Evolutionary conservation across 768 basidiomycete species (phyloP).

Genomic region (Suillus subalutaceus): DNA sequence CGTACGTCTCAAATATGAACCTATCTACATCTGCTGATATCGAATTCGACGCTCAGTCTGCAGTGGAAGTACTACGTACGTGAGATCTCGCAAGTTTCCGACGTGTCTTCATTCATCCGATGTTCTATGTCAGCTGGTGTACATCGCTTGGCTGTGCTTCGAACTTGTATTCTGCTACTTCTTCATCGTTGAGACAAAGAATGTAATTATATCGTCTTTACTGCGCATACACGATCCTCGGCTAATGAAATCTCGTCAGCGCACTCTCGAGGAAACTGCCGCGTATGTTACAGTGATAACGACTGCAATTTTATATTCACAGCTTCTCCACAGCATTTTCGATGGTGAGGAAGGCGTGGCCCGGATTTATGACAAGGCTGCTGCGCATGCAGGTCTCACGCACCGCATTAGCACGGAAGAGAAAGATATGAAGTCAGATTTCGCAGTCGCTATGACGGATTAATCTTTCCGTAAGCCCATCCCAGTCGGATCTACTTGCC

Average conservation of each 20-base stretch:
- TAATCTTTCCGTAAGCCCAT: background rate
- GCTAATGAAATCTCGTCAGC: conserved; percentile 6
- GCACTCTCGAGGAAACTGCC: conserved; percentile 25
- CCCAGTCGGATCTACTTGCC: background rate
- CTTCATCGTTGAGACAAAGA: conserved; percentile 43
- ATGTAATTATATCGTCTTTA: conserved; percentile 20
- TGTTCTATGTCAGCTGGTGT: conserved; percentile 33
- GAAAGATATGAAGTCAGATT: conserved; percentile 8
- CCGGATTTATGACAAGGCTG: conserved; percentile 7
- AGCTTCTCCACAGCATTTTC: conserved; percentile 16
- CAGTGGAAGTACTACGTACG: conserved; percentile 50
- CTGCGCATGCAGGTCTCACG: conserved; percentile 4
- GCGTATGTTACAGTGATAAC: conserved; percentile 12
- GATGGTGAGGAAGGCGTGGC: conserved; percentile 13
- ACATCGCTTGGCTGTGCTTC: conserved; percentile 44
- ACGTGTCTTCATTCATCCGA: background rate
- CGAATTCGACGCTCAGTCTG: conserved; percentile 21
- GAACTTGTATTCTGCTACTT: conserved; percentile 36
- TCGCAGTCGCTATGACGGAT: conserved; percentile 1
- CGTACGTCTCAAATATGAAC: conserved; percentile 13
- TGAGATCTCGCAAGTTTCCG: conserved; percentile 20
- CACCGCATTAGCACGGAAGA: conserved; percentile 7
- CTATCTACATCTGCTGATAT: background rate
- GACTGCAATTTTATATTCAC: background rate
- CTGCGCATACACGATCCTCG: background rate